Percentiles rank a stretch among this genome's conserved stretches.
phyloP scores from a whole-genome alignment of 176 grass and related monocot species.

The Eremochloa ophiuroides region DNA sequence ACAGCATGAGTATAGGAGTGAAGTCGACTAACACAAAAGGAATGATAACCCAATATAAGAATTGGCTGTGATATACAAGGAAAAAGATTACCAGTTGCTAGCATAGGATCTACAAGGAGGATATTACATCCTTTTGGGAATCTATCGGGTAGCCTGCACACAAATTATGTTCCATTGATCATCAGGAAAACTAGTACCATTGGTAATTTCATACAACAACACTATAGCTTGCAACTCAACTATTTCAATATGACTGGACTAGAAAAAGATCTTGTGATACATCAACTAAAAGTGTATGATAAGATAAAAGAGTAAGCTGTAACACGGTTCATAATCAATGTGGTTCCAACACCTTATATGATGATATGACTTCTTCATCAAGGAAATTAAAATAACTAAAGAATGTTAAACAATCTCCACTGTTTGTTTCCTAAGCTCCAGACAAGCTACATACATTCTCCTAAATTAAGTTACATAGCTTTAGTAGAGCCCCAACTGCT shows the following conservation, averaged over 20 bases:
- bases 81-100: conserved; percentile 57
- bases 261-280: background rate
- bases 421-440: background rate
- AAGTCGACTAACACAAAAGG: background rate
- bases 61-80: background rate
- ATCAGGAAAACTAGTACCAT: background rate
- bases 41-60: background rate
- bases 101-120: conserved; percentile 75
- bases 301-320: background rate
- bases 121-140: conserved; percentile 49
- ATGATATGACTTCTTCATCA: background rate
- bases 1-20: background rate
- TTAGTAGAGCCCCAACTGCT: background rate
- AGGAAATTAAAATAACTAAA: background rate
- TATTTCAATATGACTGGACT: background rate
- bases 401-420: background rate
- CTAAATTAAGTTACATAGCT: background rate
- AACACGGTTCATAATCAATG: background rate
- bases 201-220: background rate
- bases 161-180: background rate
- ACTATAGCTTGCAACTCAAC: background rate
- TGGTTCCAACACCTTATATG: background rate
- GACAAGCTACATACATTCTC: background rate
- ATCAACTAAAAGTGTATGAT: background rate
- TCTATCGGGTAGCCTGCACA: conserved; percentile 64